Percentiles rank a stretch among this genome's conserved stretches.
phyloP scores from a whole-genome alignment of 208 protist species.

The Leishmania amazonensis region DNA sequence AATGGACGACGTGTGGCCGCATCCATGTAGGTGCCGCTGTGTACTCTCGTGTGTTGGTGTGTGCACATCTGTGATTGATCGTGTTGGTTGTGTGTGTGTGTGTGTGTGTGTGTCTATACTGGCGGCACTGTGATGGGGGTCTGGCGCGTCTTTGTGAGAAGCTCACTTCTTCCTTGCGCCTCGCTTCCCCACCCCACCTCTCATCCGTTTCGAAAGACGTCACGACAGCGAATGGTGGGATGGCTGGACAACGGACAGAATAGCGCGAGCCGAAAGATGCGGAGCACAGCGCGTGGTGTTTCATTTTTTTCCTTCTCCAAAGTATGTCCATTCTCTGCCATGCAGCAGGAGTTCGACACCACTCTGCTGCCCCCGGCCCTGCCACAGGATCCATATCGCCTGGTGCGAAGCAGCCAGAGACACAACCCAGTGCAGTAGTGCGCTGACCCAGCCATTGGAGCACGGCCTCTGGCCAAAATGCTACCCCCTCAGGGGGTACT shows the following conservation, averaged over 20 bases:
- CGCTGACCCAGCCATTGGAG: background rate
- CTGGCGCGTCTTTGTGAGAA: background rate
- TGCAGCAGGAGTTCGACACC: background rate
- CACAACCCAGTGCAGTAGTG: background rate
- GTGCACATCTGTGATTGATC: background rate
- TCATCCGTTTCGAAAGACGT: background rate
- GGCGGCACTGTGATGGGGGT: background rate
- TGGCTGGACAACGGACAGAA: background rate
- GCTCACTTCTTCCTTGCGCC: background rate
- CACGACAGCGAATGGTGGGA: background rate
- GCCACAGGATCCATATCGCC: background rate
- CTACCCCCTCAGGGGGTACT: no score
- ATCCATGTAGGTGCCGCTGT: conserved; percentile 29
- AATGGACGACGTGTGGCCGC: conserved; percentile 72
- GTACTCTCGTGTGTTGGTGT: background rate
- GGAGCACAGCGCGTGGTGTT: background rate
- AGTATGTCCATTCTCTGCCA: background rate
- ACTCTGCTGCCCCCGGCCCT: background rate
- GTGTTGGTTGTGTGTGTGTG: background rate
- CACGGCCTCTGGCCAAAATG: background rate
- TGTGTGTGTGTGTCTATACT: background rate
- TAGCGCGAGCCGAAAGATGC: background rate
- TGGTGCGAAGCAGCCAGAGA: background rate
- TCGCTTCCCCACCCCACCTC: background rate
- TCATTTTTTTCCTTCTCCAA: background rate